phyloP scores from a whole-genome alignment of 2,329 filamentous ascomycete genomes.

The Apiospora malaysiana region DNA sequence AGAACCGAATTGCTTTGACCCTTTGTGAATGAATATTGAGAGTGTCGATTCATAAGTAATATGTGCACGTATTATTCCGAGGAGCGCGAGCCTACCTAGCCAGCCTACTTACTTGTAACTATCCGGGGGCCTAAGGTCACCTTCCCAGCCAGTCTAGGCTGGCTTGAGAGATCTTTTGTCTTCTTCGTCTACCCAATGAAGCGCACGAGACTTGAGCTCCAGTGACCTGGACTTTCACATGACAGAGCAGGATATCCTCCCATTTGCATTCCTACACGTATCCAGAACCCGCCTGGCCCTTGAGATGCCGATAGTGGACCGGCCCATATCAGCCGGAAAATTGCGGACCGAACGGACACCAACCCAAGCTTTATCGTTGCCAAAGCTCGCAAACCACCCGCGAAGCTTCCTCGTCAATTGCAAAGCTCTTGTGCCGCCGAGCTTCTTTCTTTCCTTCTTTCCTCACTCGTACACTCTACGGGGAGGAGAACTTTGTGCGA shows the following conservation, averaged over 20 bases:
- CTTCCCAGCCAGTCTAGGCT: neutral
- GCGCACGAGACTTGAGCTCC: neutral
- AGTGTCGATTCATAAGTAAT: no score
- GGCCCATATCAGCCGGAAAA: conserved; percentile 10
- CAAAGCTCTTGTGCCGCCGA: conserved; percentile 1
- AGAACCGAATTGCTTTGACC: no score
- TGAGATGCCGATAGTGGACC: neutral
- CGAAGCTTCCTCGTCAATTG: conserved; percentile 9
- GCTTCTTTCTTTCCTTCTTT: conserved; percentile 16
- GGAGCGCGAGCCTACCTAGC: no score
- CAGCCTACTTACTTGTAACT: neutral
- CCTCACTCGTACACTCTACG: conserved; percentile 19
- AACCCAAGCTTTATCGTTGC: conserved; percentile 14
- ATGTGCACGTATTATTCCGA: no score
- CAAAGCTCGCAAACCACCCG: conserved; percentile 11
- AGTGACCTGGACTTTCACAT: neutral
- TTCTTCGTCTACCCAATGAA: neutral
- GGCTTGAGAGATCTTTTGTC: neutral
- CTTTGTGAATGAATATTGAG: no score
- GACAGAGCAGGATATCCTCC: neutral
- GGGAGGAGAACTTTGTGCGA: neutral
- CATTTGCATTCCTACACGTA: neutral
- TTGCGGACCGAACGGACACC: conserved; percentile 14
- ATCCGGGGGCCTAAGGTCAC: neutral
- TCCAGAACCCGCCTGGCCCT: neutral